Conservation (phyloP, 2,329 filamentous ascomycete genomes). For the Phaeosphaeria sp. region DNA sequence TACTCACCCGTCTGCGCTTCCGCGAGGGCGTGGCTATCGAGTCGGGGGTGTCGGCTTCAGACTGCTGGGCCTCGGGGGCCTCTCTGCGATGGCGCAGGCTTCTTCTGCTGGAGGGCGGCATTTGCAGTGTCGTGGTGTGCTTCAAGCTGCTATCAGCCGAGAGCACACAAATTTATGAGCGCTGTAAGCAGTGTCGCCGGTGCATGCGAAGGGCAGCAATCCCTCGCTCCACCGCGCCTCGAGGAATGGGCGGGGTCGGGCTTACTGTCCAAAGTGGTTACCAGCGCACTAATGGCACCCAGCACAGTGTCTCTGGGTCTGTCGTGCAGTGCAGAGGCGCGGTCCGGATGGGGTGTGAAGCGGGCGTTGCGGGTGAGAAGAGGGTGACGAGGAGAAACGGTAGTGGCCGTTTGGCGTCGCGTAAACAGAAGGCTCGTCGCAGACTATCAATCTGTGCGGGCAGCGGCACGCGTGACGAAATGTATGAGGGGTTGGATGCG, state of each 20-base stretch:
- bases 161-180: too few species aligned
- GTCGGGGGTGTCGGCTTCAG: slow-evolving; percentile 54
- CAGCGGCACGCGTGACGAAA: neutral
- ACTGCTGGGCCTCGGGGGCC: slow-evolving; percentile 39
- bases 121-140: slow-evolving; percentile 14
- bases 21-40: slow-evolving; percentile 57
- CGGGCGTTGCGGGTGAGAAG: neutral
- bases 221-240: slow-evolving; percentile 4
- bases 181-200: slow-evolving; percentile 1
- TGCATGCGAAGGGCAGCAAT: neutral
- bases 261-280: slow-evolving; percentile 2
- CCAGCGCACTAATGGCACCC: neutral
- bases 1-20: slow-evolving; percentile 55
- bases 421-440: slow-evolving; percentile 4
- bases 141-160: neutral
- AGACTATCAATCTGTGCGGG: slow-evolving; percentile 1
- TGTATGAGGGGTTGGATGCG: slow-evolving; percentile 1
- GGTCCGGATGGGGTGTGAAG: neutral
- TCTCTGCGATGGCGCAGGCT: slow-evolving; percentile 40
- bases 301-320: neutral
- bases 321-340: neutral
- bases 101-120: slow-evolving; percentile 35
- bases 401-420: slow-evolving; percentile 6
- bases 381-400: neutral
- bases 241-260: slow-evolving; percentile 11